These are phyloP conservation scores for Climacium dendroides DNA, from an alignment of 225 moss, liverwort and hornwort genomes.

Conservation along the genomic window DNA sequence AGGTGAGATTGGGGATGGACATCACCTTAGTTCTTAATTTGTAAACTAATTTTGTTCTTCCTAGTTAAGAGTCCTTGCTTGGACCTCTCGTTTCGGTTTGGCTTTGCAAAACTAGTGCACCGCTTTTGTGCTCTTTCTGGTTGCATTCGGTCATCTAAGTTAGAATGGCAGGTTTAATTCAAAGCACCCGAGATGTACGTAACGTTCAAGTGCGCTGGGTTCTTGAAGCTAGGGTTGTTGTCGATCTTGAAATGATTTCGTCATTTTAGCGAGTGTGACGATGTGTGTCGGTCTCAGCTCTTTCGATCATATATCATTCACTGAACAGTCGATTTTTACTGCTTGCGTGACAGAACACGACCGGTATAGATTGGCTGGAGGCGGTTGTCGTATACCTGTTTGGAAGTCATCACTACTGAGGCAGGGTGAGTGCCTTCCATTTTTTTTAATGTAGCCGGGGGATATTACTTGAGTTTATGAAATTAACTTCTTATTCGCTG, in stretches of 20 bases:
- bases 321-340: neutral
- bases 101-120: neutral
- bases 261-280: too few species aligned
- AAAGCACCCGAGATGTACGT: neutral
- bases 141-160: neutral
- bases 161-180: neutral
- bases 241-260: neutral
- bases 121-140: neutral
- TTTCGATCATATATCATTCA: neutral
- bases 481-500: neutral
- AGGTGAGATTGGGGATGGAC: neutral
- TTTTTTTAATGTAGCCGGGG: too few species aligned
- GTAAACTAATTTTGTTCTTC: neutral
- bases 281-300: neutral
- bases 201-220: neutral
- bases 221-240: neutral
- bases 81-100: neutral
- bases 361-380: neutral
- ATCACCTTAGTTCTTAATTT: too few species aligned
- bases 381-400: neutral
- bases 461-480: too few species aligned
- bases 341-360: neutral
- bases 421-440: neutral
- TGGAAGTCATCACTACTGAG: neutral
- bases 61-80: neutral